phyloP scores from a whole-genome alignment of 1,139 yeast species.

The Maudiozyma humilis region DNA sequence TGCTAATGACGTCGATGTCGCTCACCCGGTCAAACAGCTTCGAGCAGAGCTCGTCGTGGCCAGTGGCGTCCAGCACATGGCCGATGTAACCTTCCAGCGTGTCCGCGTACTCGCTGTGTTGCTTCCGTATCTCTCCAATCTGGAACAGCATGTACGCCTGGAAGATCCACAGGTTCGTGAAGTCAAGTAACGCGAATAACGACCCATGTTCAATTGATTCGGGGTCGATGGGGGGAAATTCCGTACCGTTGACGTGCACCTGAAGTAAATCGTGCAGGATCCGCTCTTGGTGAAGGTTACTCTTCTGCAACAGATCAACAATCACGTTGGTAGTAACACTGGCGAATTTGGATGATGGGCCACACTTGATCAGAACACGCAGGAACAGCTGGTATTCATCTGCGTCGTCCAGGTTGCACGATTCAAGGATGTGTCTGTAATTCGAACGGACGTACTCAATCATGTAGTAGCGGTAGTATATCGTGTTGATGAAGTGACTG shows the following conservation, averaged over 20 bases:
- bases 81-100: conserved; percentile 16
- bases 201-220: conserved; percentile 6
- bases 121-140: conserved; percentile 10
- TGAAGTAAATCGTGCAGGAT: conserved; percentile 17
- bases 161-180: conserved; percentile 29
- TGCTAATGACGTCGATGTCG: conserved; percentile 11
- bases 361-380: conserved; percentile 17
- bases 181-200: conserved; percentile 20
- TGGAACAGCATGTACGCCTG: conserved; percentile 24
- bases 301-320: conserved; percentile 11
- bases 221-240: conserved; percentile 1
- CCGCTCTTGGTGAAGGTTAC: conserved; percentile 8
- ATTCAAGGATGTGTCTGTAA: conserved; percentile 14
- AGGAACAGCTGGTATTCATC: conserved; percentile 13
- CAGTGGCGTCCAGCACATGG: conserved; percentile 17
- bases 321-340: conserved; percentile 14
- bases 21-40: conserved; percentile 23
- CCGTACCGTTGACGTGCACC: conserved; percentile 11
- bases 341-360: conserved; percentile 16
- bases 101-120: conserved; percentile 3
- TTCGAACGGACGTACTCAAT: conserved; percentile 21
- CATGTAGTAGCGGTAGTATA: conserved; percentile 20
- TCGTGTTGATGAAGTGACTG: conserved; percentile 3
- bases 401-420: conserved; percentile 11
- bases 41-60: conserved; percentile 22